phyloP scores from a whole-genome alignment of 805 yeast genomes.

The Hanseniaspora lindneri region DNA sequence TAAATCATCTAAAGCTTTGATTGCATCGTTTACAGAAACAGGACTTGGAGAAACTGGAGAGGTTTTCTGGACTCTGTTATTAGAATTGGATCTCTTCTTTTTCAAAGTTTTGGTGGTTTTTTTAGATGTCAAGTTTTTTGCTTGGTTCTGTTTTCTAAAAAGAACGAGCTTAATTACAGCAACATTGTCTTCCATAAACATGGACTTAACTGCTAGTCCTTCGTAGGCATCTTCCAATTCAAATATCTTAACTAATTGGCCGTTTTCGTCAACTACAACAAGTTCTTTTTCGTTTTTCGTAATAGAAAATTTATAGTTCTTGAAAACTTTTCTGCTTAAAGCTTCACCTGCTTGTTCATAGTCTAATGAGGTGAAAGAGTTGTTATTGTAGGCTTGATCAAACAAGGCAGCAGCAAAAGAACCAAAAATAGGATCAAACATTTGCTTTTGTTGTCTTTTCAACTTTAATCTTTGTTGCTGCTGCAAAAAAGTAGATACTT shows the following conservation, averaged over 20 bases:
- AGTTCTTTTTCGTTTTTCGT: constrained; percentile 6
- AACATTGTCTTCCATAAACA: constrained; percentile 10
- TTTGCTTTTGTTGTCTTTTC: background rate
- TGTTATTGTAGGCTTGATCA: background rate
- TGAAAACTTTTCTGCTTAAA: constrained; percentile 6
- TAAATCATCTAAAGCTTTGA: constrained; percentile 2
- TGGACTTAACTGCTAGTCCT: constrained; percentile 6
- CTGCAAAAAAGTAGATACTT: background rate
- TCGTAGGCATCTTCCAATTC: constrained; percentile 12
- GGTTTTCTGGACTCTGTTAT: background rate
- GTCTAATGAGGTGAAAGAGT: background rate
- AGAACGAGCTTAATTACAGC: constrained; percentile 5
- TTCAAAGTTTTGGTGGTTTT: background rate
- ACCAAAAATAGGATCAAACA: constrained; percentile 1
- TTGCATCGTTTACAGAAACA: background rate
- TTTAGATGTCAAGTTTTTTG: background rate
- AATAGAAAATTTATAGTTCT: constrained; percentile 12
- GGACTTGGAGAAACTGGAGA: background rate
- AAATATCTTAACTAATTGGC: constrained; percentile 13
- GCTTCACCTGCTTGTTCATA: constrained; percentile 10
- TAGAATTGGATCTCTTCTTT: background rate
- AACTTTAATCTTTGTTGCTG: background rate
- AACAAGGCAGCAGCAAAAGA: background rate
- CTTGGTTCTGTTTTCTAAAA: background rate
- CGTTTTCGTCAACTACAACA: background rate